Evolutionary conservation across 768 basidiomycete genomes (phyloP).

Genomic region (Tulasnella sp.): DNA sequence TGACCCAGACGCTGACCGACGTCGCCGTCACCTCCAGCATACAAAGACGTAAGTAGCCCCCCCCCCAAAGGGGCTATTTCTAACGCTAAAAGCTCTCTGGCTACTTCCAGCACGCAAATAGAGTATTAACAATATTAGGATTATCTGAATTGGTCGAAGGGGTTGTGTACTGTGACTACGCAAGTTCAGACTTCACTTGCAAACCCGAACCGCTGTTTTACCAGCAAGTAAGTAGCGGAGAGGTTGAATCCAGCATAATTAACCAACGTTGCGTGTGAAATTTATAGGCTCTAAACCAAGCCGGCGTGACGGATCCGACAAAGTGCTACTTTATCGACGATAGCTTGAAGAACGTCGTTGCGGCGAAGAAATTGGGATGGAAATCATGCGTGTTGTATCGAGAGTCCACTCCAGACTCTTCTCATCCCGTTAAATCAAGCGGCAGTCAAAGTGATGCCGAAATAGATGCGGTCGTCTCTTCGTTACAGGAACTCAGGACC

Average conservation of each 20-base stretch:
- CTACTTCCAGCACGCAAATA: constrained; percentile 54
- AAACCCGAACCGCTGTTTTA: constrained; percentile 74
- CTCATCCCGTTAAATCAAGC: constrained; percentile 23
- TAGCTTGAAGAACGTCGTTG: constrained; percentile 53
- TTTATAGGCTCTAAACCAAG: constrained; percentile 53
- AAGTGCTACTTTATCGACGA: constrained; percentile 77
- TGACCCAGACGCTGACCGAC: constrained; percentile 33
- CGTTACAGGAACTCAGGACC: constrained; percentile 52
- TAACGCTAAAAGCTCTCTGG: neutral
- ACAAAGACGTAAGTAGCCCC: neutral
- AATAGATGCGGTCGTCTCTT: constrained; percentile 40
- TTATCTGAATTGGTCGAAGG: constrained; percentile 63
- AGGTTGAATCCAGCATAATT: neutral
- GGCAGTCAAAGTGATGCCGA: constrained; percentile 29
- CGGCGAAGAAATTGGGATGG: constrained; percentile 59
- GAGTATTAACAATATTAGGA: constrained; percentile 63
- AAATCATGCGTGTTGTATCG: constrained; percentile 66
- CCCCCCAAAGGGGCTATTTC: neutral
- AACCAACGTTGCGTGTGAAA: neutral
- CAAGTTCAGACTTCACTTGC: constrained; percentile 52
- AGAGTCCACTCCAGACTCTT: constrained; percentile 15
- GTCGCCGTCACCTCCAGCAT: neutral
- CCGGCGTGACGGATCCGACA: constrained; percentile 47
- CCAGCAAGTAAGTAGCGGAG: constrained; percentile 35
- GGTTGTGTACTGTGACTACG: constrained; percentile 70